These are phyloP conservation scores for Calonectria honghensis DNA, from an alignment of 2,329 filamentous ascomycete species.

Conservation along the genomic window DNA sequence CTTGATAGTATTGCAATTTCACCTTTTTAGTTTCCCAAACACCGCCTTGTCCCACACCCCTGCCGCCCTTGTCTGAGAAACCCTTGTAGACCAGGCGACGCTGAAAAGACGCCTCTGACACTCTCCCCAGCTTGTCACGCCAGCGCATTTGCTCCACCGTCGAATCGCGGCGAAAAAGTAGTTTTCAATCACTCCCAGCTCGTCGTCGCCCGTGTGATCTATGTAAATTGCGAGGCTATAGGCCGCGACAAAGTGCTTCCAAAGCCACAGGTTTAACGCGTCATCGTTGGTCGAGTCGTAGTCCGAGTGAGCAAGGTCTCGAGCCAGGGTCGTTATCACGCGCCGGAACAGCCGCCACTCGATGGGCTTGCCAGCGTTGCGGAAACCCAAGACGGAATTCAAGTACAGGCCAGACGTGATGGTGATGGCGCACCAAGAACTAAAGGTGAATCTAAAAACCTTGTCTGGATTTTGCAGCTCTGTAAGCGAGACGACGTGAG, in stretches of 20 bases:
- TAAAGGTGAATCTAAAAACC: not conserved
- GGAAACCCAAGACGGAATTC: not conserved
- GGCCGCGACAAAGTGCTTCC: constrained; percentile 8
- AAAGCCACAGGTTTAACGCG: not conserved
- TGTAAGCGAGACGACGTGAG: not conserved
- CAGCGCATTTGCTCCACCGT: not conserved
- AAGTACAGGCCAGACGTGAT: constrained; percentile 7
- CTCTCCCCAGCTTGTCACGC: not conserved
- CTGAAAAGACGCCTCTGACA: not conserved
- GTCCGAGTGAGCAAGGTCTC: not conserved
- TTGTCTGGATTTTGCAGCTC: not conserved
- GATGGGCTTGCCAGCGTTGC: not conserved
- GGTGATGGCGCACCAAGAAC: constrained; percentile 6
- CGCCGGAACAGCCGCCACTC: not conserved
- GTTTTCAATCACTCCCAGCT: not conserved
- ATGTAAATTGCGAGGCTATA: not conserved
- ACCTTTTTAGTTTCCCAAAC: not conserved
- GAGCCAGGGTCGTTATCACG: not conserved
- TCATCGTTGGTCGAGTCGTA: not conserved
- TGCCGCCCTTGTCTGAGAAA: not conserved
- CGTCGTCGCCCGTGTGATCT: not conserved
- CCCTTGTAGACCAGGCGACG: not conserved
- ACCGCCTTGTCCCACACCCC: not conserved
- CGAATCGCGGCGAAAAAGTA: not conserved
- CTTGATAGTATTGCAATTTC: not conserved